These are phyloP conservation scores for Crucibulum cyathiforme DNA, from an alignment of 1,284 basidiomycete species.

Conservation along the genomic window DNA sequence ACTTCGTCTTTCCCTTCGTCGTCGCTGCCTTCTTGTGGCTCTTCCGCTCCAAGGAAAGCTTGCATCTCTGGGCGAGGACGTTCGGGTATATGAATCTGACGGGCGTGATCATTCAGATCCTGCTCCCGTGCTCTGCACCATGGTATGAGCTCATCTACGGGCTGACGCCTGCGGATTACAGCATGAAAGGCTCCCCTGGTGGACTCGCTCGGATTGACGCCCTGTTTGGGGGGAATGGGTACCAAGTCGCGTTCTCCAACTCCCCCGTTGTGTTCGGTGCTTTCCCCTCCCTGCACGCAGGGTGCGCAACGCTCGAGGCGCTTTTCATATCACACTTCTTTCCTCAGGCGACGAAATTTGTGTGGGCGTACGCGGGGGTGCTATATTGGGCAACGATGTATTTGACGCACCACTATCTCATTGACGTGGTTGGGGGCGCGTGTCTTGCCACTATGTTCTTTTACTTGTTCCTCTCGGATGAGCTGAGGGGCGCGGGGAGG, in stretches of 20 bases:
- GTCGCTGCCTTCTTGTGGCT: constrained; percentile 73
- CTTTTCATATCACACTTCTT: constrained; percentile 97
- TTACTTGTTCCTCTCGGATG: constrained; percentile 87
- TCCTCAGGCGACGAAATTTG: constrained; percentile 70
- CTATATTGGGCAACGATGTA: constrained; percentile 99
- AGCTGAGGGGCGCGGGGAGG: constrained; percentile 68
- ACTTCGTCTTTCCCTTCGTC: constrained; percentile 86
- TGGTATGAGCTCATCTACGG: constrained; percentile 99
- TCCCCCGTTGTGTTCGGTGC: constrained; percentile 97
- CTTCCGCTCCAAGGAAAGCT: constrained; percentile 68
- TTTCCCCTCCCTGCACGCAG: constrained; percentile 94
- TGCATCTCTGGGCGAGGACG: constrained; percentile 87
- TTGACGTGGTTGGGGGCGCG: constrained; percentile 94
- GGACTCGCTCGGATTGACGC: constrained; percentile 93
- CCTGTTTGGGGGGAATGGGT: constrained; percentile 81
- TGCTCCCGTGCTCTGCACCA: constrained; percentile 93
- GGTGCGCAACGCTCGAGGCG: constrained; percentile 90
- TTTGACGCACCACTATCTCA: constrained; percentile 96
- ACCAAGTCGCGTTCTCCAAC: constrained; percentile 85
- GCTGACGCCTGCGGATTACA: constrained; percentile 92
- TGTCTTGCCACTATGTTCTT: constrained; percentile 90
- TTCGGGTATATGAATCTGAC: constrained; percentile 95
- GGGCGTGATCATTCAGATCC: constrained; percentile 89
- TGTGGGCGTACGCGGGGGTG: constrained; percentile 87
- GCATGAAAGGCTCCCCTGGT: constrained; percentile 90